phyloP scores from a whole-genome alignment of 805 yeast genomes.

The Metschnikowia sp. region DNA sequence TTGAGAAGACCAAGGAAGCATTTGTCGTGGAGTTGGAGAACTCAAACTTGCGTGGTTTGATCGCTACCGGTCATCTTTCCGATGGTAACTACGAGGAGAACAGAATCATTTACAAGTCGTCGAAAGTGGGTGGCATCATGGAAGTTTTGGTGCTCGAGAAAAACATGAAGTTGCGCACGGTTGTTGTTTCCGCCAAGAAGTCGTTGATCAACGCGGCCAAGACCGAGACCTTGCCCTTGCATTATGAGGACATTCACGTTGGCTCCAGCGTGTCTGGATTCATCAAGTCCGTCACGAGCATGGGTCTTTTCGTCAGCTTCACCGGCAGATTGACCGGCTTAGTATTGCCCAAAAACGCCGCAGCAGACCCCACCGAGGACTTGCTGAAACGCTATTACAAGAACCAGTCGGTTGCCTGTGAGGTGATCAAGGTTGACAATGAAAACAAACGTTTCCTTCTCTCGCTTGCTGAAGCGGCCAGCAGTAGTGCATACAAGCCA shows the following conservation, averaged over 20 bases:
- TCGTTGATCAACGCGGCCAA: slow-evolving; percentile 66
- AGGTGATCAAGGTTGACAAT: slow-evolving; percentile 64
- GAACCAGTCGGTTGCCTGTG: slow-evolving; percentile 70
- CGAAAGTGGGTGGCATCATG: slow-evolving; percentile 58
- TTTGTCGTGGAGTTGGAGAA: slow-evolving; percentile 57
- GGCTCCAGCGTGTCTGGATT: slow-evolving; percentile 63
- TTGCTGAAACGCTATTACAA: slow-evolving; percentile 51
- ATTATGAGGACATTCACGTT: slow-evolving; percentile 54
- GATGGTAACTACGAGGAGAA: slow-evolving; percentile 75
- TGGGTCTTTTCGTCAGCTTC: slow-evolving; percentile 82
- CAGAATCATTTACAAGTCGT: slow-evolving; percentile 59
- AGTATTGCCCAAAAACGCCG: slow-evolving; percentile 69
- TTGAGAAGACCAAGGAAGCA: slow-evolving; percentile 74
- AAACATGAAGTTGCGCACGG: slow-evolving; percentile 56
- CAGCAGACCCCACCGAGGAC: slow-evolving; percentile 49
- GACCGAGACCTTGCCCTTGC: slow-evolving; percentile 49
- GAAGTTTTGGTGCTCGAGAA: slow-evolving; percentile 68
- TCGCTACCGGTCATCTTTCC: slow-evolving; percentile 69
- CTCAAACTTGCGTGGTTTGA: slow-evolving; percentile 59
- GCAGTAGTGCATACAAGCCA: slow-evolving; percentile 9
- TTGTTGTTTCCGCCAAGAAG: slow-evolving; percentile 61
- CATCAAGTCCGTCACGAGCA: slow-evolving; percentile 70
- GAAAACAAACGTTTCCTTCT: slow-evolving; percentile 69
- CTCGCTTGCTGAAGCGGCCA: slow-evolving; percentile 45
- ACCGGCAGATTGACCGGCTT: slow-evolving; percentile 80